Evolutionary conservation across 495 filamentous ascomycete species (phyloP), one percentile per base, ranked within the genome.

Genomic region (Tuber brumale): DNA sequence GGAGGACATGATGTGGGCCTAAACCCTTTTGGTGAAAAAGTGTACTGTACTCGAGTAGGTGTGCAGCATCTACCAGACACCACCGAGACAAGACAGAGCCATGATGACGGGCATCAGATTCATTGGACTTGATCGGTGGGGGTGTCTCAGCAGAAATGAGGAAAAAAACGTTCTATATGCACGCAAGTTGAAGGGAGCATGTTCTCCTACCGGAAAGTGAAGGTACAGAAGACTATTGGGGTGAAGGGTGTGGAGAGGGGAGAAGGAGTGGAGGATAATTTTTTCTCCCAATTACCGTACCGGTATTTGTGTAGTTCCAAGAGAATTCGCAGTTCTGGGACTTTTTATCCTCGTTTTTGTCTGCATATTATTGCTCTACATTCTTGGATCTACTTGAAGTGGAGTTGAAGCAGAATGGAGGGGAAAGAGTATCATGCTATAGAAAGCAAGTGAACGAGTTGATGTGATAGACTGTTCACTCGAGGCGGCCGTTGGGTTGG

Each of bases 61-160:
- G 57, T 66, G 57, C 57, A 31, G n/a, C 27, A 12, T 66, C 57
- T 31, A 18, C 57, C 76, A 75, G 75, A 72, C 77, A 74, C 71
- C 77, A 78, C 44, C 77, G 51, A 79, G 77, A 79, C 72, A 79
- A 35, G 75, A 79, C 70, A 79, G 78, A 70, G 69, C 76, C 16
- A 75, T 79, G 76, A 75, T 79, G 76, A 79, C 72, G 73, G 78
- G 72, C 76, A 57, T 57, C 57, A 35, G 42, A 39, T 51, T 80
- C 48, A 43, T 73, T 72, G 69, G 72, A 71, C 44, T 42, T 35
- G 42, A 75, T 80, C 78, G 77, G 76, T 75, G 77, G 78, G 73
- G 46, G 73, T 70, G 77, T 78, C 76, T 76, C 76, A 78, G 76
- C 76, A 78, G 76, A 18, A 66, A 66, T 66, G 57, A 35, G 57